These are phyloP conservation scores for Saccharomycopsis synnaedendra DNA, from an alignment of 805 yeast species.

Conservation along the genomic window DNA sequence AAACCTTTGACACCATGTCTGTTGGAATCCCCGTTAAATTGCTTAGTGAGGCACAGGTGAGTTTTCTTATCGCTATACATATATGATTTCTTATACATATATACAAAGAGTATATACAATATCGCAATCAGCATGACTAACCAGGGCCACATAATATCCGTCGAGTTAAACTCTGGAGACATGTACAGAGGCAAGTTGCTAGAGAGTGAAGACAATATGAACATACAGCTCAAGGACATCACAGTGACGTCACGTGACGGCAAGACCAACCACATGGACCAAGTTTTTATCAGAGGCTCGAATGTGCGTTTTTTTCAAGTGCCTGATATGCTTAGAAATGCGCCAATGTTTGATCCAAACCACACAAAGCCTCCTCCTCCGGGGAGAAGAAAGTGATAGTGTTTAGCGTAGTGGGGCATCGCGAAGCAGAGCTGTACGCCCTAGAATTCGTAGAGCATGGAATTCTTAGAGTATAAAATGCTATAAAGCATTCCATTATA, in stretches of 20 bases:
- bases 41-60: constrained; percentile 65
- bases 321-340: constrained; percentile 80
- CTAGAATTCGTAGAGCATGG: too few species aligned
- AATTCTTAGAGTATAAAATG: not conserved
- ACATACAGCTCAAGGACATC: constrained; percentile 74
- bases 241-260: constrained; percentile 73
- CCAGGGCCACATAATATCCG: constrained; percentile 72
- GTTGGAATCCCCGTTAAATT: constrained; percentile 78
- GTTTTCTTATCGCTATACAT: constrained; percentile 15
- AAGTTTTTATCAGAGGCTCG: constrained; percentile 86
- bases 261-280: constrained; percentile 60
- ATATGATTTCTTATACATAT: not conserved
- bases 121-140: not conserved
- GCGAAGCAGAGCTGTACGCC: too few species aligned
- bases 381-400: constrained; percentile 36
- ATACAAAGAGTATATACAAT: not conserved
- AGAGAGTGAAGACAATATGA: constrained; percentile 92
- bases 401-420: too few species aligned
- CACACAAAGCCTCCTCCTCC: constrained; percentile 61
- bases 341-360: constrained; percentile 67
- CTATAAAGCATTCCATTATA: not conserved
- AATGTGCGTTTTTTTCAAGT: constrained; percentile 74
- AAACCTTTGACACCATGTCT: constrained; percentile 29
- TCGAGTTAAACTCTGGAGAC: constrained; percentile 80
- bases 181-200: constrained; percentile 78